Base-by-base conservation (phyloP, 1,139 yeast species). In the Kodamaea fungicola region DNA sequence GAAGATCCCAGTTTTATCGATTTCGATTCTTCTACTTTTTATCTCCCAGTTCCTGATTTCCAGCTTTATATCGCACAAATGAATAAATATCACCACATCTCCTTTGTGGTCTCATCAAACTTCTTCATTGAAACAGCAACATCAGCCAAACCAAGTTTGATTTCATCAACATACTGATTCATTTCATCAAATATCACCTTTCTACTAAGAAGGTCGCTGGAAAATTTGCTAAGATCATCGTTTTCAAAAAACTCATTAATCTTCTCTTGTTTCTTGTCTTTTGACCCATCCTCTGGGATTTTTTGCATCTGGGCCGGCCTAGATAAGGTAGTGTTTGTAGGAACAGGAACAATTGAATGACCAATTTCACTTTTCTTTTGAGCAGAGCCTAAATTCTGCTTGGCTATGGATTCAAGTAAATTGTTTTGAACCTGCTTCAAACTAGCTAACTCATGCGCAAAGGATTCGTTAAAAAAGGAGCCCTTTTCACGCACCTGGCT, bases 401-500 rank as follows among this genome's bases (percentile, higher is more conserved):
- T 56, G 12, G 71, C 71, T 74, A 88, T 76, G 13, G 76, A 70
- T 28, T 71, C 70, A 16, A 87, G 68, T 29, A 88, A 61, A 36
- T 70, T 74, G 31, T 78, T 62, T 55, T 89, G 96, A 27, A 82
- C 69, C 23, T 57, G 56, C 43, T 87, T 77, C 39, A 87, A 66
- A 36, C 71, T 65, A 21, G 61, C 62, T 42, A 89, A 59, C 29
- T 82, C 80, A 7, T 64, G 62, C 28, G 77, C 75, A 51, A 84
- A 86, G 28, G 71, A 67, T 3, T 69, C 68, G 34, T 83, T 83
- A 53, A 87, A 84, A 55, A 79, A 83, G 12, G 80, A 76, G 30
- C 76, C 77, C 41, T 68, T 71, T 23, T 62, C 50, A 32, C 67
- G 63, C 1, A 79, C 78, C 37, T 80, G 78, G 12, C 62, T 63